Base-by-base conservation (phyloP, 768 basidiomycete species). In the Pulveroboletus frians region DNA sequence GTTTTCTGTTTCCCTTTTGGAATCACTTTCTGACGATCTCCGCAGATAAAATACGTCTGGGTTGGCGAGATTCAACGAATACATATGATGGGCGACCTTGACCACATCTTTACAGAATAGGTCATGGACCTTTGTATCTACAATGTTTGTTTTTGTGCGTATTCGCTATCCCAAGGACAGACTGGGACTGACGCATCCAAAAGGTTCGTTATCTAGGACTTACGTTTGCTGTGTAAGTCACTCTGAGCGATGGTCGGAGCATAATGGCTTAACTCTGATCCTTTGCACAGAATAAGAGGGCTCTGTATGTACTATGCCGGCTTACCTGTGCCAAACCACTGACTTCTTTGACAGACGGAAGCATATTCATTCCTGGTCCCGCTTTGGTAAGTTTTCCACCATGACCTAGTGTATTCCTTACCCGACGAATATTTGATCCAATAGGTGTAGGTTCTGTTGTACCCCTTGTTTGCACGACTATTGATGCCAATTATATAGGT, bases 151-250 rank as follows among this genome's bases (percentile, higher is more conserved):
- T 18, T 0, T 62, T n/a, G 60, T 59, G 10, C 18, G 60, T 62
- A 18, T 40, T n/a, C 42, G 2, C 1, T 32, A 11, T 21, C 29
- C 13, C 0, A 1, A 15, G 27, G n/a, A 8, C 10, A 8, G n/a
- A 13, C 36, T 1, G 3, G 21, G n/a, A 32, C 44, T 52, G 45
- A 49, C 11, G 5, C 9, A 27, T 18, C 27, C 31, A 4, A 2
- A 49, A 63, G 60, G 55, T 53, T 36, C 61, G 61, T 39, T 61
- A 61, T 40, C 0, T 40, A 21, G 61, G 61, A 15, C 18, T 54
- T 17, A 8, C 21, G 10, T 11, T 15, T 7, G 55, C 41, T 0
- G 9, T 52, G 60, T 63, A 44, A 50, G 57, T 54, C 2, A 14
- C 15, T 14, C 5, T 14, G 1, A 17, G 15, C 18, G 35, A 40